phyloP scores from a whole-genome alignment of 2,329 filamentous ascomycete species.

The Cadophora luteo-olivacea region DNA sequence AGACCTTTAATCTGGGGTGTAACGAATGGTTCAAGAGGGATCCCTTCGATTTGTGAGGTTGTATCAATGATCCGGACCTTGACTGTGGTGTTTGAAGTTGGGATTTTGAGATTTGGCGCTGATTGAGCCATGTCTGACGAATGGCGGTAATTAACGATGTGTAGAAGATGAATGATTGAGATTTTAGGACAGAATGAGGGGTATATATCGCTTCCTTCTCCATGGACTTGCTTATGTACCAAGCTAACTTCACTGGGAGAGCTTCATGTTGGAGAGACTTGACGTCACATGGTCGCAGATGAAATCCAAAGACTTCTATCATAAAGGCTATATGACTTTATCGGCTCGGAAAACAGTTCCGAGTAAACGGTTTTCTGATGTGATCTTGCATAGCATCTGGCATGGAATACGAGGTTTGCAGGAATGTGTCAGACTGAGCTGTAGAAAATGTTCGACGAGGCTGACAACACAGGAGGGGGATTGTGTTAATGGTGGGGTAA shows the following conservation, averaged over 20 bases:
- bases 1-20: conserved; percentile 46
- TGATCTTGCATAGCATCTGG: background rate
- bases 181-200: background rate
- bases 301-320: background rate
- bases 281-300: background rate
- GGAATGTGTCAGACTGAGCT: conserved; percentile 1
- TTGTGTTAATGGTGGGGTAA: conserved; percentile 13
- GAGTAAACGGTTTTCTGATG: background rate
- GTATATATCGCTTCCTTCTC: background rate
- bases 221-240: background rate
- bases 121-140: conserved; percentile 27
- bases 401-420: background rate
- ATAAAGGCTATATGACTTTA: background rate
- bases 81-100: conserved; percentile 42
- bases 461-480: conserved; percentile 1
- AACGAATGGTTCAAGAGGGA: conserved; percentile 37
- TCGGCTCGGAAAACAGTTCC: background rate
- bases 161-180: background rate
- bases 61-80: conserved; percentile 46
- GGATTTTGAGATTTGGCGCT: conserved; percentile 41
- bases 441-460: background rate
- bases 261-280: background rate
- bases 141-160: background rate
- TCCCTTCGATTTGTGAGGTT: conserved; percentile 37
- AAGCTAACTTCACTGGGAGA: background rate